phyloP scores from a whole-genome alignment of 148 eudicot species.

The Amaranthus cruentus region DNA sequence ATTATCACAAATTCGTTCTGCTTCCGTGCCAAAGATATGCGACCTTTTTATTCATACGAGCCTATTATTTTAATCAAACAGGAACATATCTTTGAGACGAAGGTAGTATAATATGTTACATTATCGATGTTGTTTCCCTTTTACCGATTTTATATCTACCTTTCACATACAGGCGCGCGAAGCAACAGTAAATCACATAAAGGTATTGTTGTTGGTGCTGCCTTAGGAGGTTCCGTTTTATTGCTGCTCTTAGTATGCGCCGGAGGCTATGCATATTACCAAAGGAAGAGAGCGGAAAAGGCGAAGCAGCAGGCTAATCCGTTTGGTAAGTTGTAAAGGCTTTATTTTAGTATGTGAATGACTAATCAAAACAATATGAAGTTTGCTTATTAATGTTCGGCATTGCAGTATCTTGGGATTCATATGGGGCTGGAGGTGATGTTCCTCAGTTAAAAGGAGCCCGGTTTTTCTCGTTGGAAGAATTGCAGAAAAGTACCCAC shows the following conservation, averaged over 20 bases:
- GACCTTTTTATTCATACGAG: no score
- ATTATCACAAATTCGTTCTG: no score
- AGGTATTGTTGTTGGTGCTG: constrained; percentile 43
- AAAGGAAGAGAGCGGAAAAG: constrained; percentile 49
- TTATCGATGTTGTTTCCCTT: background rate
- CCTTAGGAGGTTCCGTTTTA: constrained; percentile 40
- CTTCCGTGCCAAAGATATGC: no score
- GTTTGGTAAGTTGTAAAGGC: constrained; percentile 37
- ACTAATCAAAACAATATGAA: background rate
- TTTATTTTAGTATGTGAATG: constrained; percentile 8
- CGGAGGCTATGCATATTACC: constrained; percentile 53
- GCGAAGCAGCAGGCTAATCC: constrained; percentile 47
- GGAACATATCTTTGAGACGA: no score
- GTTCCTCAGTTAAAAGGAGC: constrained; percentile 77
- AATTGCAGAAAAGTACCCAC: constrained; percentile 56
- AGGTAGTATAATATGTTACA: background rate
- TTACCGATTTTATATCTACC: background rate
- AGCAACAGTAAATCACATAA: constrained; percentile 23
- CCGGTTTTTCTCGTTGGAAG: constrained; percentile 63
- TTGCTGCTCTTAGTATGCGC: constrained; percentile 38
- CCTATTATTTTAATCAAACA: no score
- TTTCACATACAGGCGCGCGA: constrained; percentile 22
- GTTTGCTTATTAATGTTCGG: background rate
- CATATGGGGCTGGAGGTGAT: constrained; percentile 44
- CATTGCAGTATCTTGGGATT: constrained; percentile 68